Conservation (phyloP, 192 early-diverging fungal species). For the Tieghemiomyces parasiticus region DNA sequence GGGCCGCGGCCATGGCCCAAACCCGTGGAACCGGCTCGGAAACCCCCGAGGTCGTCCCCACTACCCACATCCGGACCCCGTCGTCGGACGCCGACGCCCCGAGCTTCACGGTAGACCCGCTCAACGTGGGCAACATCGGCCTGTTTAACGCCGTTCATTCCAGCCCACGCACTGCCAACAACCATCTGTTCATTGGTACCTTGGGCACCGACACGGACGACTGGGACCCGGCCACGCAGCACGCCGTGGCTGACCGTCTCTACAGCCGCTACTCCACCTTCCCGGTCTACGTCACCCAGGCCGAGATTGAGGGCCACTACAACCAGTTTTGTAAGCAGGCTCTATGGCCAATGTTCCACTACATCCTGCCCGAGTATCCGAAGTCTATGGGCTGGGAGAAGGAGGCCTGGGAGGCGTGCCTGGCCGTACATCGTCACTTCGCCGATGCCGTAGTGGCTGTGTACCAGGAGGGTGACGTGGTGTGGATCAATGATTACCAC, state of each 20-base stretch:
- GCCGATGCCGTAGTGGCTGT: slow-evolving; percentile 50
- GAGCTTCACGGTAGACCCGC: slow-evolving; percentile 52
- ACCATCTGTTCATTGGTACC: slow-evolving; percentile 62
- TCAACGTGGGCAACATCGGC: slow-evolving; percentile 82
- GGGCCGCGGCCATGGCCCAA: slow-evolving; percentile 20
- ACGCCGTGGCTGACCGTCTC: slow-evolving; percentile 43
- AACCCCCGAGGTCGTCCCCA: slow-evolving; percentile 13
- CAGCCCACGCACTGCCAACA: slow-evolving; percentile 31
- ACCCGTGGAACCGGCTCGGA: slow-evolving; percentile 16
- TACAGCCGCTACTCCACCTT: slow-evolving; percentile 43
- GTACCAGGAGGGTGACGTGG: slow-evolving; percentile 62
- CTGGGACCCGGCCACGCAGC: slow-evolving; percentile 39
- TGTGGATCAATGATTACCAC: slow-evolving; percentile 95
- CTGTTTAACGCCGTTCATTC: slow-evolving; percentile 81
- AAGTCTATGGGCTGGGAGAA: slow-evolving; percentile 47
- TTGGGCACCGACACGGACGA: slow-evolving; percentile 60
- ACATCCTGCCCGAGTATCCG: slow-evolving; percentile 72
- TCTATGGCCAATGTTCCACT: slow-evolving; percentile 93
- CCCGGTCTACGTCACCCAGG: slow-evolving; percentile 67
- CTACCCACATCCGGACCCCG: slow-evolving; percentile 23
- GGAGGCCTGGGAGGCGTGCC: slow-evolving; percentile 65
- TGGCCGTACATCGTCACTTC: slow-evolving; percentile 64
- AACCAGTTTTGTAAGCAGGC: slow-evolving; percentile 89
- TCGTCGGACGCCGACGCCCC: slow-evolving; percentile 10
- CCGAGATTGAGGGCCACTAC: slow-evolving; percentile 83